phyloP scores from a whole-genome alignment of 371 early-diverging fungal genomes.

The Basidiobolus meristosporus region DNA sequence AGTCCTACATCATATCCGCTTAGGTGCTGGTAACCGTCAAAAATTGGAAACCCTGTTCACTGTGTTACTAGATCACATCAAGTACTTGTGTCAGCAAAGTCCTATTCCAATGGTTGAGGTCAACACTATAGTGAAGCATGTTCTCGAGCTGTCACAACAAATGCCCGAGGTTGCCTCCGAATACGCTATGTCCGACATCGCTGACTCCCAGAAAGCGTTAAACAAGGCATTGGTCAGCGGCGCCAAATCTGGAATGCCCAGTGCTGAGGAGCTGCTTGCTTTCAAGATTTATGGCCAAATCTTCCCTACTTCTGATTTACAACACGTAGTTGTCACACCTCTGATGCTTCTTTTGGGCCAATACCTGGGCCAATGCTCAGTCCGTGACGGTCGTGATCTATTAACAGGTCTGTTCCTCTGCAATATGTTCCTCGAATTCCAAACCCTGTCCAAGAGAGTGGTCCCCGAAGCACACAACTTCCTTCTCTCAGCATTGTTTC shows the following conservation, averaged over 20 bases:
- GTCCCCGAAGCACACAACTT: conserved; percentile 71
- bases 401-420: conserved; percentile 55
- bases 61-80: conserved; percentile 45
- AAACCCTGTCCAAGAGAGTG: conserved; percentile 55
- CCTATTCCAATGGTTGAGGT: conserved; percentile 21
- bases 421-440: conserved; percentile 46
- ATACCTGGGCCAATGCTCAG: conserved; percentile 39
- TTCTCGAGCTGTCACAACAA: conserved; percentile 29
- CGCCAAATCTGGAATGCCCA: background rate
- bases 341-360: conserved; percentile 51
- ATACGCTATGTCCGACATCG: conserved; percentile 2
- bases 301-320: conserved; percentile 77
- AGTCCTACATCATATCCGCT: conserved; percentile 55
- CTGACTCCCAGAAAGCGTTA: conserved; percentile 6
- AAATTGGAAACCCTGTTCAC: conserved; percentile 40
- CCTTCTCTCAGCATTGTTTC: conserved; percentile 22
- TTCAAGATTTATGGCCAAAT: conserved; percentile 41
- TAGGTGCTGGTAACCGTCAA: conserved; percentile 53
- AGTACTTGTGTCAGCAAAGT: conserved; percentile 18
- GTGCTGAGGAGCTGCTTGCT: conserved; percentile 19
- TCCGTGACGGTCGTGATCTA: conserved; percentile 35
- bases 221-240: conserved; percentile 7
- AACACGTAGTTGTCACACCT: conserved; percentile 76
- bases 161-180: conserved; percentile 18
- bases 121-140: conserved; percentile 25